phyloP scores from a whole-genome alignment of 1,139 yeast genomes.

The Suhomyces taliae region DNA sequence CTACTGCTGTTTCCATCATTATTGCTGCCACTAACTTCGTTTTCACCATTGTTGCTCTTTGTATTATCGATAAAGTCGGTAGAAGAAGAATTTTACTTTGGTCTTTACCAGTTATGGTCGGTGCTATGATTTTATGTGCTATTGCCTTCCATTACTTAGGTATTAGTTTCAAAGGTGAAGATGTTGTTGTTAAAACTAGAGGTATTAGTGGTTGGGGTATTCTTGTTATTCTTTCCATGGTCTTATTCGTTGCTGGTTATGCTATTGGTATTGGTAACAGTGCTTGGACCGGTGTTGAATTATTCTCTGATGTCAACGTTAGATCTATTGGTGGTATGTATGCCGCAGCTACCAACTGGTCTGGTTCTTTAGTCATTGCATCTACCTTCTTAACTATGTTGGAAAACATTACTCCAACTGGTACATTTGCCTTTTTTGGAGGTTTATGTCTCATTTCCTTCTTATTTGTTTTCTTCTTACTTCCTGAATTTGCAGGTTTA shows the following conservation, averaged over 20 bases:
- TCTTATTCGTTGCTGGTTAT: conserved; percentile 81
- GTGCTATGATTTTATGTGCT: conserved; percentile 74
- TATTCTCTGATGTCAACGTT: conserved; percentile 84
- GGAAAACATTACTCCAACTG: conserved; percentile 88
- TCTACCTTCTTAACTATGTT: conserved; percentile 93
- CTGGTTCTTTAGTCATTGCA: conserved; percentile 88
- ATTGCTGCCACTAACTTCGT: conserved; percentile 91
- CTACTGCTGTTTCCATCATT: conserved; percentile 91
- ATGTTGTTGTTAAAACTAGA: conserved; percentile 37
- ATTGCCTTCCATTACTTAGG: conserved; percentile 85
- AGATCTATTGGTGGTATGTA: conserved; percentile 90
- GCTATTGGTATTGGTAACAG: conserved; percentile 95
- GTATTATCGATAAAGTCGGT: conserved; percentile 82
- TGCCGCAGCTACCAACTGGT: conserved; percentile 96
- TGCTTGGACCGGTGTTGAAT: conserved; percentile 97
- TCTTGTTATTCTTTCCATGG: conserved; percentile 81
- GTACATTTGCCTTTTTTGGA: conserved; percentile 89
- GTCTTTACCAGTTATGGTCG: conserved; percentile 79
- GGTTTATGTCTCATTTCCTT: conserved; percentile 72
- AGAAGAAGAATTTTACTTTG: conserved; percentile 74
- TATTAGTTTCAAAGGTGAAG: conserved; percentile 48
- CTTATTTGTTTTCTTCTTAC: conserved; percentile 73
- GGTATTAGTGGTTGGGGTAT: conserved; percentile 83
- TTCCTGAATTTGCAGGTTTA: conserved; percentile 90
- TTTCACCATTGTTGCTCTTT: conserved; percentile 78